Percentiles rank a stretch among this genome's conserved stretches.
These are phyloP conservation scores for Sonneratia alba DNA, from an alignment of 345 rosid genomes.

Conservation along the genomic window DNA sequence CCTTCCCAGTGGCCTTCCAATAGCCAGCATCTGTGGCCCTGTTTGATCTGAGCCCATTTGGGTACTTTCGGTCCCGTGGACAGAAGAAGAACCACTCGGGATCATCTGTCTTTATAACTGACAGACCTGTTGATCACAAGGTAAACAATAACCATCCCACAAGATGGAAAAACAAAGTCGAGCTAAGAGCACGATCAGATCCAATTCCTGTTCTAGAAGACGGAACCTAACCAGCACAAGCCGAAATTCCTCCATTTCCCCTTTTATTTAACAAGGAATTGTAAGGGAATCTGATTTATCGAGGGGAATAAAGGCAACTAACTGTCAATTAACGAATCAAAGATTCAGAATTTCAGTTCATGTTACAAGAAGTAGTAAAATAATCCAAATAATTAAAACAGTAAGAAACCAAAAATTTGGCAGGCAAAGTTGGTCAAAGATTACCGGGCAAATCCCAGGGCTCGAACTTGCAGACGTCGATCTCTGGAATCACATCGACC, in stretches of 20 bases:
- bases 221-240: no score
- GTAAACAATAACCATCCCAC: neutral
- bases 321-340: slow-evolving; percentile 10
- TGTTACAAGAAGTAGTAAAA: neutral
- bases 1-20: slow-evolving; percentile 97
- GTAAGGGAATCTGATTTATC: slow-evolving; percentile 13
- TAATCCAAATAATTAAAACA: neutral
- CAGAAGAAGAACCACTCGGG: slow-evolving; percentile 97
- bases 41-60: slow-evolving; percentile 86
- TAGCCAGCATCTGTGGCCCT: slow-evolving; percentile 93
- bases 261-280: neutral
- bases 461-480: slow-evolving; percentile 92
- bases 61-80: slow-evolving; percentile 84
- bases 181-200: no score
- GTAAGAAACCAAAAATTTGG: neutral
- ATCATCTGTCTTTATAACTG: slow-evolving; percentile 80
- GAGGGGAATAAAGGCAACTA: slow-evolving; percentile 17
- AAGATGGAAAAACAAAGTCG: no score
- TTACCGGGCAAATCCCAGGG: slow-evolving; percentile 95
- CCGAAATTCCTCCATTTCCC: neutral
- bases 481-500: slow-evolving; percentile 65
- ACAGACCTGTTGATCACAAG: slow-evolving; percentile 32
- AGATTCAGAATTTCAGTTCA: slow-evolving; percentile 13
- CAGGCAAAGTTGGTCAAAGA: neutral
- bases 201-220: no score